phyloP scores from a whole-genome alignment of 768 basidiomycete species.

The Porphyrellus cyaneotinctus region DNA sequence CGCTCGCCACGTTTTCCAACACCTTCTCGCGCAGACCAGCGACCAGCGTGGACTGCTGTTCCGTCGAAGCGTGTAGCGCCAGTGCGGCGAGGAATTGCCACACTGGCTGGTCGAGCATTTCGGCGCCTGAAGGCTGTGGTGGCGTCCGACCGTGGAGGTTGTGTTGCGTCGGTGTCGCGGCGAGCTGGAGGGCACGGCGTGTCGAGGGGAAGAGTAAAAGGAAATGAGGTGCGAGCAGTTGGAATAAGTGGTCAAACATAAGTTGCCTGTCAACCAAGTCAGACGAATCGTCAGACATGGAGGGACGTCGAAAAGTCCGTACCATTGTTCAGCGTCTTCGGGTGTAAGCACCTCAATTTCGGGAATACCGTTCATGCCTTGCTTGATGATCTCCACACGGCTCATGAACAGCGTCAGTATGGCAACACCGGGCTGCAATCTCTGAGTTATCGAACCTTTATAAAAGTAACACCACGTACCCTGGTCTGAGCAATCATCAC shows the following conservation, averaged over 20 bases:
- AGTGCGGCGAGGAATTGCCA: conserved; percentile 93
- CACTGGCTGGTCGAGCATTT: conserved; percentile 82
- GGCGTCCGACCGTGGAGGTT: conserved; percentile 48
- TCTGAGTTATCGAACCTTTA: background rate
- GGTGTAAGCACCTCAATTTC: conserved; percentile 58
- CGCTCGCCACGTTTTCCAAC: conserved; percentile 80
- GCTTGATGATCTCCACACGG: conserved; percentile 89
- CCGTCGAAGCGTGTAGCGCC: conserved; percentile 76
- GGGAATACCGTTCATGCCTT: conserved; percentile 50
- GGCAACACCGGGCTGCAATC: conserved; percentile 78
- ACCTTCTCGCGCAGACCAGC: conserved; percentile 87
- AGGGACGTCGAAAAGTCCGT: conserved; percentile 18
- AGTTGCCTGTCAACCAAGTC: conserved; percentile 56
- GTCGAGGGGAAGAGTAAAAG: conserved; percentile 87
- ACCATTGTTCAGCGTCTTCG: conserved; percentile 82
- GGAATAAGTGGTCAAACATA: conserved; percentile 85
- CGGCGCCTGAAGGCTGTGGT: conserved; percentile 55
- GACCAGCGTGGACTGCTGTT: conserved; percentile 89
- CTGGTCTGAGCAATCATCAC: conserved; percentile 70
- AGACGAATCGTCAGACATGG: conserved; percentile 1
- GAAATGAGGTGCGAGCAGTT: conserved; percentile 72
- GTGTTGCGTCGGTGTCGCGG: conserved; percentile 33
- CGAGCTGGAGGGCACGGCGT: conserved; percentile 50
- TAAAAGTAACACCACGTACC: conserved; percentile 43
- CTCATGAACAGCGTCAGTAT: conserved; percentile 88